Evolutionary conservation across 1,284 basidiomycete species (phyloP), one percentile per base, ranked within the genome.

Genomic region (Abortiporus biennis): DNA sequence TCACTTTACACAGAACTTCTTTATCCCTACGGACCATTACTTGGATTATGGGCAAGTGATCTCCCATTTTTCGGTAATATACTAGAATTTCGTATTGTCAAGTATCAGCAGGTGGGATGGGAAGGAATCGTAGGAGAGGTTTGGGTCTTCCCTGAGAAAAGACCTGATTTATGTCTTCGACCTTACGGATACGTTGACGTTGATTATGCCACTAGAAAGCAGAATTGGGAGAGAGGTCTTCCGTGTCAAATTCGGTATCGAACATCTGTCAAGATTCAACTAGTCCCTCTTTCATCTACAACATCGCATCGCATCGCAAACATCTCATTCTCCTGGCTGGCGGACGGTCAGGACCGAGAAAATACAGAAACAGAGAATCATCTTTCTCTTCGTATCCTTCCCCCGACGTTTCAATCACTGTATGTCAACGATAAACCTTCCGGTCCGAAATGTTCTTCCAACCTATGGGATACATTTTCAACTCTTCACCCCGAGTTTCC

Each of bases 11-110:
- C 44, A 3, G 49, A 47, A 4, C 44, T 54, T 24, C 44, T 56
- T 5, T 49, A 53, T 25, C 33, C 24, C 17, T 56, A 54, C 38
- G 51, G 49, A 9, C 40, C 52, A 2, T 36, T 56, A 0, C 38
- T 56, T 6, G 53, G 55, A 2, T 36, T 52, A 2, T 56, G 54
- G 54, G 54, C 53, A 23, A 52, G 52, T 38, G 55, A 56, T 33
- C 51, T 46, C 38, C 53, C 55, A 0, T 56, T 47, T 40, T 34
- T 16, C 15, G 55, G 55, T 8, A 53, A 48, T 40, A 46, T 56
- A 24, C 38, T 54, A 24, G 47, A 54, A 41, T 55, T 54, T 25
- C 36, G 47, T 13, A 16, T 47, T 8, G 27, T 54, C 5, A 38
- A 51, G 24, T 11, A 17, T 3, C 51, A 20, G 33, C 36, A 38